phyloP scores from a whole-genome alignment of 1,139 yeast genomes.

The Candida sp. region DNA sequence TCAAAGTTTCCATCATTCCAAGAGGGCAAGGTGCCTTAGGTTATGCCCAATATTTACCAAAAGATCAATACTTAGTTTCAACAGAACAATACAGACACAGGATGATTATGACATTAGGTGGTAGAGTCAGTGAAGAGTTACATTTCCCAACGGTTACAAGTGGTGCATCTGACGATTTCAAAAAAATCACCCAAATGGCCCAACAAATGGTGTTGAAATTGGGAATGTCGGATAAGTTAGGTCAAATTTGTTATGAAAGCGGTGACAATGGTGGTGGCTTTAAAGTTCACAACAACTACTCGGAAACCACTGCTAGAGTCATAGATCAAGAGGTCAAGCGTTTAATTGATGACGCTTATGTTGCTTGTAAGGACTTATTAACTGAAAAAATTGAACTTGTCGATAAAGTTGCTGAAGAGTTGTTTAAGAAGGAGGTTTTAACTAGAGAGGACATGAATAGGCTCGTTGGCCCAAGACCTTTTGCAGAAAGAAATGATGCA shows the following conservation, averaged over 20 bases:
- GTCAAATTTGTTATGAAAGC: constrained; percentile 52
- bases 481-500: constrained; percentile 75
- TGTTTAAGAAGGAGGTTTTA: constrained; percentile 65
- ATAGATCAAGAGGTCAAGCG: constrained; percentile 68
- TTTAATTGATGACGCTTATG: constrained; percentile 51
- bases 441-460: constrained; percentile 82
- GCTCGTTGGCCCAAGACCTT: constrained; percentile 71
- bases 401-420: constrained; percentile 66
- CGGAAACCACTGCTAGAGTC: constrained; percentile 63
- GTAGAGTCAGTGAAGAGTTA: constrained; percentile 75
- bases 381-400: constrained; percentile 59
- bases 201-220: constrained; percentile 72
- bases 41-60: constrained; percentile 79
- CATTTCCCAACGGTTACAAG: constrained; percentile 77
- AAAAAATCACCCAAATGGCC: constrained; percentile 75
- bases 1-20: constrained; percentile 79
- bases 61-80: constrained; percentile 66
- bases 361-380: constrained; percentile 52
- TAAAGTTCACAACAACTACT: constrained; percentile 65
- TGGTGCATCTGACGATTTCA: constrained; percentile 81
- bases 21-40: constrained; percentile 85
- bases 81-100: constrained; percentile 66
- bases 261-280: constrained; percentile 44
- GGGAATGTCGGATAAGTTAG: constrained; percentile 73
- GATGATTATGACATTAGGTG: constrained; percentile 81